These are phyloP conservation scores for Cordyceps fumosorosea DNA, from an alignment of 2,329 filamentous ascomycete species.

Conservation along the genomic window DNA sequence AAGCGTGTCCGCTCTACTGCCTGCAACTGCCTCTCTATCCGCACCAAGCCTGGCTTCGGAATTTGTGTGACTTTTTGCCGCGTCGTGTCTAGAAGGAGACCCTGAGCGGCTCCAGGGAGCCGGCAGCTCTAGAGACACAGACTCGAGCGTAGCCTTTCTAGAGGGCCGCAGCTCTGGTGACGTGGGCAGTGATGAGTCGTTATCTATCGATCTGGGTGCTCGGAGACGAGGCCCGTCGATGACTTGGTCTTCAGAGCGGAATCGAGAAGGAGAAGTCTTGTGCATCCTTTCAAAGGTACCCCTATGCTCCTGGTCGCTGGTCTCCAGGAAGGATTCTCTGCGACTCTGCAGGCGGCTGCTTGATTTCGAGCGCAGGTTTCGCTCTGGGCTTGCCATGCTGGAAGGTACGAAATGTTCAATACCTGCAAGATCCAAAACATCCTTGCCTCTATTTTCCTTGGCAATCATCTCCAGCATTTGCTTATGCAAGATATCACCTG, in stretches of 20 bases:
- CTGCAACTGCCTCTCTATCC: not conserved
- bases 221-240: slow-evolving; percentile 40
- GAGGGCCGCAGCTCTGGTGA: slow-evolving; percentile 46
- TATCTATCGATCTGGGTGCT: slow-evolving; percentile 35
- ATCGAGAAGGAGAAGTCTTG: slow-evolving; percentile 18
- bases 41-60: not conserved
- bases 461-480: slow-evolving; percentile 57
- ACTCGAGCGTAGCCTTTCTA: slow-evolving; percentile 44
- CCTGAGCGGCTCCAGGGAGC: slow-evolving; percentile 54
- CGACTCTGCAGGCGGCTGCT: slow-evolving; percentile 28
- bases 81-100: slow-evolving; percentile 47
- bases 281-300: slow-evolving; percentile 18
- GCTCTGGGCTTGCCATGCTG: slow-evolving; percentile 28
- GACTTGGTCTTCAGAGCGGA: slow-evolving; percentile 34
- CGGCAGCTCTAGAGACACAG: slow-evolving; percentile 57
- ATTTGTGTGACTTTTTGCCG: not conserved
- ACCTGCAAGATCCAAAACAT: slow-evolving; percentile 30
- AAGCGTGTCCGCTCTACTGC: not conserved
- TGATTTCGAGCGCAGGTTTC: slow-evolving; percentile 20
- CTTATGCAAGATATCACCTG: slow-evolving; percentile 50
- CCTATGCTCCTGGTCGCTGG: slow-evolving; percentile 34
- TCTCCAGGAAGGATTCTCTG: slow-evolving; percentile 32
- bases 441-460: slow-evolving; percentile 41
- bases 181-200: slow-evolving; percentile 40
- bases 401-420: slow-evolving; percentile 28